Percentiles rank a stretch among this genome's conserved stretches.
Conservation (phyloP, 2,329 filamentous ascomycete genomes). For the Elsinoe perseae region DNA sequence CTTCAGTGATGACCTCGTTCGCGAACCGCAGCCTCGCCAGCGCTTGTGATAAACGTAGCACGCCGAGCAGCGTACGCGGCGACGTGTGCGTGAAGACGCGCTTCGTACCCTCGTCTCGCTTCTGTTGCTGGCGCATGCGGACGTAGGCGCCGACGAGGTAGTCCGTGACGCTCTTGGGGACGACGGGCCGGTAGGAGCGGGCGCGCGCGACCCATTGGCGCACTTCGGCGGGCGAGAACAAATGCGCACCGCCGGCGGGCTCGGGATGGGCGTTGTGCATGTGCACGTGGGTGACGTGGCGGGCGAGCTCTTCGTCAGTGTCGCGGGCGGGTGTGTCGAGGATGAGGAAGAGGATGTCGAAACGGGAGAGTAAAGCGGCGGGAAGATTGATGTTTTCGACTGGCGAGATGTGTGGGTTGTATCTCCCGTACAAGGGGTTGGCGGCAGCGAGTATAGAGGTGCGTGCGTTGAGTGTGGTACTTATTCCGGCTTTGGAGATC, state of each 20-base stretch:
- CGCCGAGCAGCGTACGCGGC: constrained; percentile 83
- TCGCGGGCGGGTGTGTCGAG: constrained; percentile 90
- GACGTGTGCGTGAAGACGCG: constrained; percentile 93
- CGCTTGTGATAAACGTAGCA: constrained; percentile 88
- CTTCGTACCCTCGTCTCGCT: constrained; percentile 81
- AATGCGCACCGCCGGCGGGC: constrained; percentile 52
- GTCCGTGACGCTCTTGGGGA: constrained; percentile 79
- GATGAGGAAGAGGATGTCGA: constrained; percentile 93
- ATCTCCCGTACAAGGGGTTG: constrained; percentile 94
- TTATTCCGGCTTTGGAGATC: constrained; percentile 70
- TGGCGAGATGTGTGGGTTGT: constrained; percentile 93
- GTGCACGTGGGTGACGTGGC: constrained; percentile 93
- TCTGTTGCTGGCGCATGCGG: constrained; percentile 83
- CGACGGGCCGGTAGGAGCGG: constrained; percentile 76
- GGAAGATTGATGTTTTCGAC: constrained; percentile 99
- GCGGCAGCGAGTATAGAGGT: constrained; percentile 93
- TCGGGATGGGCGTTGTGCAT: constrained; percentile 95
- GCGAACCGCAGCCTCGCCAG: constrained; percentile 87
- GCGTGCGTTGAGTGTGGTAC: constrained; percentile 84
- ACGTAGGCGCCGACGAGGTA: constrained; percentile 98
- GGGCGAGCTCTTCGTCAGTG: constrained; percentile 82
- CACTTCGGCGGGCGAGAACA: constrained; percentile 88
- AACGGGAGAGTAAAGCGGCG: constrained; percentile 92
- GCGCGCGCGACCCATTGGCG: constrained; percentile 93
- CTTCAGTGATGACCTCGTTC: constrained; percentile 74